Percentiles rank a stretch among this genome's conserved stretches.
These are phyloP conservation scores for Aspergillus udagawae DNA, from an alignment of 2,329 filamentous ascomycete genomes.

Conservation along the genomic window DNA sequence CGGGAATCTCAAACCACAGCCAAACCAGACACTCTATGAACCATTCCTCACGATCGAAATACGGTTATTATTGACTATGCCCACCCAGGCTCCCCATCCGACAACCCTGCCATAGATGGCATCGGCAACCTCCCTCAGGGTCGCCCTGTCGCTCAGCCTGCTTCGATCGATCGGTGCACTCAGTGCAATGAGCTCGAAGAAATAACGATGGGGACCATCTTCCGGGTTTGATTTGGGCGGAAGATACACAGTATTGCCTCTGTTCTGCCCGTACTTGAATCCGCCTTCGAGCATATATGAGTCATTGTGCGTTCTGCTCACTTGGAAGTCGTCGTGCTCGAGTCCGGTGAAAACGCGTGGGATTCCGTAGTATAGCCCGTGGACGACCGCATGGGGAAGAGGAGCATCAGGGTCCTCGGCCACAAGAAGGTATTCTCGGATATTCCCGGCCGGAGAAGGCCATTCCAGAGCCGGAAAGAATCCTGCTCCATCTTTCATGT, in stretches of 20 bases:
- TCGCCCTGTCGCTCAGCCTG: conserved; percentile 37
- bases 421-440: conserved; percentile 47
- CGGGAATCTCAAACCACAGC: neutral
- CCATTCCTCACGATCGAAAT: neutral
- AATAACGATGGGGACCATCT: conserved; percentile 52
- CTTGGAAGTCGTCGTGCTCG: conserved; percentile 36
- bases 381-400: conserved; percentile 43
- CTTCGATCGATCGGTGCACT: conserved; percentile 40
- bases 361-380: conserved; percentile 46
- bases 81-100: conserved; percentile 50
- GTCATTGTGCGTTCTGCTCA: conserved; percentile 17
- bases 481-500: conserved; percentile 39
- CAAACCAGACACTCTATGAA: neutral
- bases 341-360: conserved; percentile 32
- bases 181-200: conserved; percentile 49
- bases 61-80: conserved; percentile 39
- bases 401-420: conserved; percentile 48
- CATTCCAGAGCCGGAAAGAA: conserved; percentile 42
- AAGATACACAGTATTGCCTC: conserved; percentile 41
- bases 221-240: conserved; percentile 47
- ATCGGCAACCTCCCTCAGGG: conserved; percentile 41
- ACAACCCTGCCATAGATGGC: conserved; percentile 48
- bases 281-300: conserved; percentile 32
- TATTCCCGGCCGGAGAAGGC: conserved; percentile 30
- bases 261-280: conserved; percentile 46